phyloP scores from a whole-genome alignment of 176 grass and related monocot species.

The Dactylis glomerata region DNA sequence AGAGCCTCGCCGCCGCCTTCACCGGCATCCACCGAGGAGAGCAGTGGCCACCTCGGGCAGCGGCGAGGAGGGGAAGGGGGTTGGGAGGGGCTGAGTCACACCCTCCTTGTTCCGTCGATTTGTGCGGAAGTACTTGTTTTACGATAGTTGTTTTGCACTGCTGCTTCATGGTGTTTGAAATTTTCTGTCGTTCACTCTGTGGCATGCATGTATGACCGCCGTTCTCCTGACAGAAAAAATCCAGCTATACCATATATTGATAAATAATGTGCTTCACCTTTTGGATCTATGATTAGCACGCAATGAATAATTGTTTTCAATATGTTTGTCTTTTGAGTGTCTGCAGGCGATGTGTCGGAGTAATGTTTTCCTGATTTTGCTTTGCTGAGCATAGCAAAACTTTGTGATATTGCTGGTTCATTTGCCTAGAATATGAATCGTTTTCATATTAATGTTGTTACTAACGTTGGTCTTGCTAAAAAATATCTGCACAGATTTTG shows the following conservation, averaged over 20 bases:
- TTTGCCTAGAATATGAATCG: not conserved
- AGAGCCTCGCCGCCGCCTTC: too few species aligned
- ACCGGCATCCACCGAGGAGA: too few species aligned
- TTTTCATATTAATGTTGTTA: not conserved
- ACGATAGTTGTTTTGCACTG: not conserved
- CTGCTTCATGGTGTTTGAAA: not conserved
- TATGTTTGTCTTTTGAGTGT: not conserved
- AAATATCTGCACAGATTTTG: conserved; percentile 57
- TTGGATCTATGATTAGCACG: not conserved
- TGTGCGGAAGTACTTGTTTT: not conserved
- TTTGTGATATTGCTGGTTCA: not conserved
- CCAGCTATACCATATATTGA: not conserved
- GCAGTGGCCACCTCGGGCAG: too few species aligned
- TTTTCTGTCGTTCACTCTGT: not conserved
- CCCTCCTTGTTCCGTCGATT: too few species aligned
- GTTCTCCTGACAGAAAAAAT: not conserved
- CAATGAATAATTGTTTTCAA: not conserved
- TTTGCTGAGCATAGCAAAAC: not conserved
- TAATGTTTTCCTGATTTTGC: not conserved
- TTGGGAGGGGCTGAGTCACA: too few species aligned
- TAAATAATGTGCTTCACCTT: not conserved
- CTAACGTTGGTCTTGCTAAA: not conserved
- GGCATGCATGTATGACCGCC: not conserved
- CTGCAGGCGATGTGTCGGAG: not conserved
- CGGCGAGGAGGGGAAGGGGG: too few species aligned